Base-by-base conservation (phyloP, 2,329 filamentous ascomycete species). In the Xylariales sp. region DNA sequence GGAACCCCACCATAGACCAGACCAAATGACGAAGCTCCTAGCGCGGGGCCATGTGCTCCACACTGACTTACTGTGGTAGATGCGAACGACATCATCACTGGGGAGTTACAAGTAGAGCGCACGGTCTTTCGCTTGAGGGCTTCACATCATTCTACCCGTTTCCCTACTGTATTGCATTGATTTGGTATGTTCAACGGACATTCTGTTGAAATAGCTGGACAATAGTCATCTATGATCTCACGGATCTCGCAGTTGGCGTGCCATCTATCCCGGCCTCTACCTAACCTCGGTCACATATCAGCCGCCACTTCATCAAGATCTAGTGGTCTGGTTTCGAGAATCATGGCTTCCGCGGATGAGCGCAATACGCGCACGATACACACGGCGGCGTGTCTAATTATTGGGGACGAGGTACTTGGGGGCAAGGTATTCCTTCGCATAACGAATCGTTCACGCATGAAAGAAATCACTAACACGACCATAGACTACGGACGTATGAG, bases 401-500 rank as follows among this genome's bases (percentile, higher is more conserved):
- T 98, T 55, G 91, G 91, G n/a, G 91, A 97, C 66, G 91, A 96
- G 64, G 89, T 97, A 4, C 73, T 97, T 4, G 90, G 89, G 16
- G 91, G 93, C 54, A 97, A 97, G 84, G 90, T 88, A 62, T 49
- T 70, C 57, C 8, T 8, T 22, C 9, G 21, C n/a, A 19, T 31
- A 20, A 2, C 11, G n/a, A 27, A n/a, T 27, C 24, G 8, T 27
- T 8, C 8, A 27, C n/a, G 24, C 8, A 27, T 16, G 18, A 38
- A 18, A 38, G 42, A 45, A 20, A 45, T 10, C 40, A 22, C 45
- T 47, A 31, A 52, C 38, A 38, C 12, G 11, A 37, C 16, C 32
- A 5, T 42, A 61, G 58, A 61, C 57, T 10, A 51, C 52, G 28
- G 58, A 61, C 52, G 58, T 61, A 47, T 37, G 66, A 67, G 8